Evolutionary conservation across 1,139 yeast species (phyloP).

Genomic region (Scheffersomyces lignicola): DNA sequence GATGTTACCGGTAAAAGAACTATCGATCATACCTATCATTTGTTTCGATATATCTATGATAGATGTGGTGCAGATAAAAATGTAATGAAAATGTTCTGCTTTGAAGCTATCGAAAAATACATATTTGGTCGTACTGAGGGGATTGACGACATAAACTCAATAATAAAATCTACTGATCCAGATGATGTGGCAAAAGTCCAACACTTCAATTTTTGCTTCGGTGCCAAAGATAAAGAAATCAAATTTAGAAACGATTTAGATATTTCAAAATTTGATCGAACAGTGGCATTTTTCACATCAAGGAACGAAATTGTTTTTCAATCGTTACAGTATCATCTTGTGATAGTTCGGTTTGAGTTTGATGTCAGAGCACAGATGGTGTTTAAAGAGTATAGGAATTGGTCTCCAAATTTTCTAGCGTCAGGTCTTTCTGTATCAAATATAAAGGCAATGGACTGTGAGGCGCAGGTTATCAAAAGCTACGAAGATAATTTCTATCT

Average conservation of each 20-base stretch:
- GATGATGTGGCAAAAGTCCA: too few species aligned
- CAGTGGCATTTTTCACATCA: neutral
- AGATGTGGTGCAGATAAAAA: neutral
- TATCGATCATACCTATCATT: neutral
- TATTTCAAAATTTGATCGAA: neutral
- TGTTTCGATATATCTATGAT: neutral
- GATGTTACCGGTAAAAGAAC: neutral
- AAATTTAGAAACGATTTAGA: too few species aligned
- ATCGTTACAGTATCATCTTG: neutral
- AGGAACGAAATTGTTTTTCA: conserved; percentile 2
- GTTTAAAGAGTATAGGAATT: too few species aligned
- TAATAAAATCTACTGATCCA: too few species aligned
- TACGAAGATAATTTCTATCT: neutral
- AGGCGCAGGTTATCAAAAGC: too few species aligned
- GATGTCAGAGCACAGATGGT: too few species aligned
- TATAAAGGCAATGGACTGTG: too few species aligned
- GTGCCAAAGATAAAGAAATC: too few species aligned
- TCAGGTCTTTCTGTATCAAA: too few species aligned
- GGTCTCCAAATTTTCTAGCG: too few species aligned
- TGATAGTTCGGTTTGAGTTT: neutral
- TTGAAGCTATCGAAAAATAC: neutral
- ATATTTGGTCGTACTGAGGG: neutral
- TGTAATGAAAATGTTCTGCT: neutral
- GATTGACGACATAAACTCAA: neutral
- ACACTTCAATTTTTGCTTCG: too few species aligned